These are phyloP conservation scores for Irpex sp. DNA, from an alignment of 1,284 basidiomycete genomes.

Conservation along the genomic window DNA sequence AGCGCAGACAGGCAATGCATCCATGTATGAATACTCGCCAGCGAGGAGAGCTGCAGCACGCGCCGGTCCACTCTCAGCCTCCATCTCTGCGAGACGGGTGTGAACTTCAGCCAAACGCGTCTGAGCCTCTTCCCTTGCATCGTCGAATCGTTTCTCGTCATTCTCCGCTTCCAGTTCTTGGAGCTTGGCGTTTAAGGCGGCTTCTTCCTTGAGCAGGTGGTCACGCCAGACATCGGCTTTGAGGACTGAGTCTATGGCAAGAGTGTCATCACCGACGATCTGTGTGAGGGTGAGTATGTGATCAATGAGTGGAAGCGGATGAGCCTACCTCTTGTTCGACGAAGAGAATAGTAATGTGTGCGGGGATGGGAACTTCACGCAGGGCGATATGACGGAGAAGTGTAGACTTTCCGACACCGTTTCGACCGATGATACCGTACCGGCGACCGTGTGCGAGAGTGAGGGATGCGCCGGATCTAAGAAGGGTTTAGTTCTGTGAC, in stretches of 20 bases:
- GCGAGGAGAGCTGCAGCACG: slow-evolving; percentile 92
- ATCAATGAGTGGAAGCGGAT: slow-evolving; percentile 7
- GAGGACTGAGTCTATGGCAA: slow-evolving; percentile 93
- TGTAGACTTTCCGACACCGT: slow-evolving; percentile 98
- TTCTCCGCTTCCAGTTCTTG: slow-evolving; percentile 77
- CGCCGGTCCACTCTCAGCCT: slow-evolving; percentile 96
- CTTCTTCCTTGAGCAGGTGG: slow-evolving; percentile 88
- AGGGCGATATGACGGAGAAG: slow-evolving; percentile 96
- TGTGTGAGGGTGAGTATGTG: slow-evolving; percentile 32
- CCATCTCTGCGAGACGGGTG: slow-evolving; percentile 93
- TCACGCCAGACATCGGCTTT: slow-evolving; percentile 98
- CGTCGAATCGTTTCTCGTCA: slow-evolving; percentile 83
- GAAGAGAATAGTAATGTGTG: slow-evolving; percentile 96
- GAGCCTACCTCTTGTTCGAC: slow-evolving; percentile 93
- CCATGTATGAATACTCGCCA: slow-evolving; percentile 51
- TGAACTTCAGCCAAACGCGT: slow-evolving; percentile 94
- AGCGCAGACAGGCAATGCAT: background rate
- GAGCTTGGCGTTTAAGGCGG: slow-evolving; percentile 78
- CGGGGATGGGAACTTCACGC: slow-evolving; percentile 93
- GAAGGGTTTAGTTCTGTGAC: slow-evolving; percentile 12
- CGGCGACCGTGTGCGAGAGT: slow-evolving; percentile 91
- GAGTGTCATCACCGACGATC: slow-evolving; percentile 94
- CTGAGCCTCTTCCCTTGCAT: slow-evolving; percentile 89
- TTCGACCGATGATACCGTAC: slow-evolving; percentile 89
- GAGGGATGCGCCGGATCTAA: slow-evolving; percentile 82